Conservation (phyloP, 2,329 filamentous ascomycete genomes). For the Colletotrichum tamarilloi region DNA sequence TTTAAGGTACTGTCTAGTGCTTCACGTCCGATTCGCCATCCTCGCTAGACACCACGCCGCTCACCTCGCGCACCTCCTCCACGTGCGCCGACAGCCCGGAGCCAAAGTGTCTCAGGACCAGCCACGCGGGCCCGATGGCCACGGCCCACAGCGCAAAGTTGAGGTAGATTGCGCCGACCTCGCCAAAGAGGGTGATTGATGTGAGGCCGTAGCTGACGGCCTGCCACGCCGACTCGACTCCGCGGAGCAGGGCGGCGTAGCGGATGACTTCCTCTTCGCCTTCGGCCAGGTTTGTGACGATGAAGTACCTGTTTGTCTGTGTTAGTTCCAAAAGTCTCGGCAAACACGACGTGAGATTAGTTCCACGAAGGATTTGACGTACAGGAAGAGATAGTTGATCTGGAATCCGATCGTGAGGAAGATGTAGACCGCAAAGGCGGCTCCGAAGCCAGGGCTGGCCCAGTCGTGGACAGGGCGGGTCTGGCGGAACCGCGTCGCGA, state of each 20-base stretch:
- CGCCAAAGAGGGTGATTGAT: conserved; percentile 70
- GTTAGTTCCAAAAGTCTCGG: neutral
- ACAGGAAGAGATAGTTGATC: conserved; percentile 79
- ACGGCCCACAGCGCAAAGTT: conserved; percentile 78
- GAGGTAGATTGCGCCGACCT: conserved; percentile 75
- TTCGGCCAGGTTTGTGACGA: conserved; percentile 73
- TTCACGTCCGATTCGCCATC: conserved; percentile 33
- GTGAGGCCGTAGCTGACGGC: conserved; percentile 77
- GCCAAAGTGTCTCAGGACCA: conserved; percentile 70
- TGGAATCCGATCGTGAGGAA: conserved; percentile 77
- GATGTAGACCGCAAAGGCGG: conserved; percentile 74
- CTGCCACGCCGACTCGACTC: conserved; percentile 79
- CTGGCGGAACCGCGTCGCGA: conserved; percentile 69
- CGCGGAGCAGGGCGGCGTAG: conserved; percentile 74
- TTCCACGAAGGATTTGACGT: conserved; percentile 11
- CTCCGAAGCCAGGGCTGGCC: conserved; percentile 71
- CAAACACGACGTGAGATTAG: no score
- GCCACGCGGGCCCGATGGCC: conserved; percentile 73
- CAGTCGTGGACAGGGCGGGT: conserved; percentile 74
- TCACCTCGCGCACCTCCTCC: conserved; percentile 1
- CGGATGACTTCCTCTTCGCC: conserved; percentile 73
- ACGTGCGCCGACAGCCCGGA: neutral
- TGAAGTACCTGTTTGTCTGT: conserved; percentile 66
- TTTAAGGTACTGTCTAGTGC: neutral
- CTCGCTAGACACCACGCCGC: conserved; percentile 29